Base-by-base conservation (phyloP, 2,329 filamentous ascomycete species). In the Chrysosporium queenslandicum region DNA sequence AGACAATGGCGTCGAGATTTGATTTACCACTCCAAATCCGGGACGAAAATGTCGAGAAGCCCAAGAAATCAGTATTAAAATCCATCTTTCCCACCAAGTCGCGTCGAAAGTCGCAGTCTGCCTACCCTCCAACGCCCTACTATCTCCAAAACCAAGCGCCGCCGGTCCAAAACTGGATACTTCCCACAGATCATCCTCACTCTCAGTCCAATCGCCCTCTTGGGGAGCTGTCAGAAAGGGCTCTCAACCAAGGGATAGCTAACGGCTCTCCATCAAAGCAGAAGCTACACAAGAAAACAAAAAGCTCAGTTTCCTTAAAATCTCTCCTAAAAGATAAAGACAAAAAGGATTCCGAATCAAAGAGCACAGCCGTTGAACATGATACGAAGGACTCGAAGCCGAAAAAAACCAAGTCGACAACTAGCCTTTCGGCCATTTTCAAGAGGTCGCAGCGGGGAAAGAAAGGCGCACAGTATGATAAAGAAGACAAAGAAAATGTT, bases 321-420 rank as follows among this genome's bases (percentile, higher is more conserved):
- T 74, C 76, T 0, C 60, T 78, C 46, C 60, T 66, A 46, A 67
- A 60, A 71, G 71, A 43, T 53, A 74, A 74, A 53, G 74, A 73
- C 58, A 71, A 71, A 46, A 75, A 70, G 56, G 68, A 73, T 23
- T 54, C 54, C 16, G 66, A 65, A 46, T 51, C 62, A 23, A 66
- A 63, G 36, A 65, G 66, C 36, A 46, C 58, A n/a, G 58, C 61
- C 2, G 63, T 60, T 47, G 53, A 67, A 52, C 61, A 68, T 59
- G 53, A 59, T 11, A 58, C 61, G 34, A 66, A 70, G n/a, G 64
- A 65, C 25, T 63, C 60, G 49, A 77, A 72, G 53, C 73, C 75
- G 3, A 81, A 80, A 67, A 94, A 91, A 73, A 79, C 79, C 34
- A 94, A 91, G 68, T 94, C 90, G 0, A 79, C 86, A 2, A 86